Evolutionary conservation across 768 basidiomycete genomes (phyloP).

Genomic region (Tylopilus vinaceipallidus): DNA sequence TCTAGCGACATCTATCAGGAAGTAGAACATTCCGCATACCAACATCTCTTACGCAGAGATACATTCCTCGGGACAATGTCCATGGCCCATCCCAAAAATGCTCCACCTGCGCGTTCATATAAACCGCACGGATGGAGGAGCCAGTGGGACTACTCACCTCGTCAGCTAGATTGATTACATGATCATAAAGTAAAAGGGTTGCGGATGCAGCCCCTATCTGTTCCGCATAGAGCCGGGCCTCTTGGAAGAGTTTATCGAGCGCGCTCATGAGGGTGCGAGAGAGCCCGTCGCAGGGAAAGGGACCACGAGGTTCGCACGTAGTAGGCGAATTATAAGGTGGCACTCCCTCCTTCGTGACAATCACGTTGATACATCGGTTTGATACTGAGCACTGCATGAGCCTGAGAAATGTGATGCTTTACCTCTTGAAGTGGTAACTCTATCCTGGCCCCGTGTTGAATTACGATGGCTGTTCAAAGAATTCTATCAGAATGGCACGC

Average conservation of each 20-base stretch:
- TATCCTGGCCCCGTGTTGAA: background rate
- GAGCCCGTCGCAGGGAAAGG: background rate
- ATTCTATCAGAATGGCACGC: no score
- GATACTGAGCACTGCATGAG: background rate
- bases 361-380: background rate
- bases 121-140: background rate
- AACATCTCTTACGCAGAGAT: constrained; percentile 6
- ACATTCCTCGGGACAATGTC: constrained; percentile 9
- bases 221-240: background rate
- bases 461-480: background rate
- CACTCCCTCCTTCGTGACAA: background rate
- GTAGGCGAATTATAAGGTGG: background rate
- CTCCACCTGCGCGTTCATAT: constrained; percentile 4
- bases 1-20: constrained; percentile 1
- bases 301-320: background rate
- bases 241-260: background rate
- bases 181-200: constrained; percentile 15
- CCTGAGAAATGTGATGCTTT: no score
- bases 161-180: constrained; percentile 2
- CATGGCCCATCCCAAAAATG: constrained; percentile 14
- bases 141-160: constrained; percentile 1
- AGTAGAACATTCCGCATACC: background rate
- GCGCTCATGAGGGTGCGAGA: background rate
- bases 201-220: background rate
- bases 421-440: no score